Evolutionary conservation across 2,329 filamentous ascomycete species (phyloP).

Genomic region (Immersiporthe knoxdaviesiana): DNA sequence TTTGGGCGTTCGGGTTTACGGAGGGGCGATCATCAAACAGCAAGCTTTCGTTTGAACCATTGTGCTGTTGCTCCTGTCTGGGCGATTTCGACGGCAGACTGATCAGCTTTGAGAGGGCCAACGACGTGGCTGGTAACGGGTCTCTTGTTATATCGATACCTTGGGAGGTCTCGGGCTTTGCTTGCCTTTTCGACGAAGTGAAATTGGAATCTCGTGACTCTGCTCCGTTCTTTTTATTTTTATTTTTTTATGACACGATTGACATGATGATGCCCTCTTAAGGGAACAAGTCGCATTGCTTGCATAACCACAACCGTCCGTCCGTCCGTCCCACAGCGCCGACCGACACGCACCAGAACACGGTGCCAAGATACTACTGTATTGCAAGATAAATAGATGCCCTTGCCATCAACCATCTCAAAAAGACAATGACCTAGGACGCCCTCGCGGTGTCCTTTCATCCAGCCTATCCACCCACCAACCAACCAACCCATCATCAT

Average conservation of each 20-base stretch:
- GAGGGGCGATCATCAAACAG: background rate
- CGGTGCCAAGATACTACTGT: background rate
- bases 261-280: background rate
- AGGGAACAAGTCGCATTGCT: background rate
- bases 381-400: background rate
- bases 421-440: background rate
- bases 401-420: background rate
- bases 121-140: background rate
- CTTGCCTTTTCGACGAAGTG: background rate
- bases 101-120: background rate
- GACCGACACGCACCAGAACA: background rate
- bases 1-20: slow-evolving; percentile 21
- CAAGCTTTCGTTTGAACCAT: background rate
- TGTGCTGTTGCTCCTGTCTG: background rate
- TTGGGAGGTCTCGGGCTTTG: background rate
- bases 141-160: slow-evolving; percentile 8
- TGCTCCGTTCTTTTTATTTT: background rate
- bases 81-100: background rate
- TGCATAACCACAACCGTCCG: background rate
- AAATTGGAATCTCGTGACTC: background rate
- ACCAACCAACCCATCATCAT: background rate
- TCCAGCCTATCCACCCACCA: background rate
- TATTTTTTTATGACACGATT: background rate
- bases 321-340: background rate
- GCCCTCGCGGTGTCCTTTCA: background rate